Conservation (phyloP, 352 stramenopile genomes). For the Peronospora belbahrii region DNA sequence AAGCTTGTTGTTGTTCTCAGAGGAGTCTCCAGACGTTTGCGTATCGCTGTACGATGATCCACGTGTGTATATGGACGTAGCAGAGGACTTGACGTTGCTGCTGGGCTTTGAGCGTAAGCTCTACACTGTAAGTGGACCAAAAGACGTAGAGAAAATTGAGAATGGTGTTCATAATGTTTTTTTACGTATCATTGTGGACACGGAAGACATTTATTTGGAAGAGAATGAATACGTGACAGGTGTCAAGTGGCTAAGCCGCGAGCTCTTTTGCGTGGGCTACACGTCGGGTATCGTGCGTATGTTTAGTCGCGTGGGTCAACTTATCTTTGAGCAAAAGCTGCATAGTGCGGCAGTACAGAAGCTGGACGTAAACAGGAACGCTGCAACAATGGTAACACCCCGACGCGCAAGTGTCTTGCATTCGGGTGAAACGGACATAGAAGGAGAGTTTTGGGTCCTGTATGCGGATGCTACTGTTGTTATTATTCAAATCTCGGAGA, state of each 20-base stretch:
- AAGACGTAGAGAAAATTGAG: conserved; percentile 18
- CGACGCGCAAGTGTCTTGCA: conserved; percentile 27
- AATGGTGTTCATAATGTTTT: conserved; percentile 2
- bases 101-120: conserved; percentile 35
- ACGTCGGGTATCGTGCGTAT: conserved; percentile 53
- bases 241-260: conserved; percentile 59
- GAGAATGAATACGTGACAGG: conserved; percentile 42
- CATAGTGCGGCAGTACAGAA: conserved; percentile 37
- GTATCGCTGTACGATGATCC: conserved; percentile 39
- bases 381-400: conserved; percentile 21
- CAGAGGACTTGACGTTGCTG: conserved; percentile 37
- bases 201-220: conserved; percentile 24
- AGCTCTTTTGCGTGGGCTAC: conserved; percentile 51
- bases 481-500: conserved; percentile 64
- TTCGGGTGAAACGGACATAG: conserved; percentile 13
- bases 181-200: conserved; percentile 27
- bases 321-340: conserved; percentile 62
- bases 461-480: conserved; percentile 71
- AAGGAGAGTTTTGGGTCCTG: conserved; percentile 70
- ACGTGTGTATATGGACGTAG: conserved; percentile 43
- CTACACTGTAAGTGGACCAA: conserved; percentile 19
- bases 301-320: conserved; percentile 37
- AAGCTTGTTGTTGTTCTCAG: conserved; percentile 5
- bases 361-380: conserved; percentile 42
- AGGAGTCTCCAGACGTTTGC: background rate